Conservation (phyloP, 2,329 filamentous ascomycete species). For the Colletotrichum acutatum region DNA sequence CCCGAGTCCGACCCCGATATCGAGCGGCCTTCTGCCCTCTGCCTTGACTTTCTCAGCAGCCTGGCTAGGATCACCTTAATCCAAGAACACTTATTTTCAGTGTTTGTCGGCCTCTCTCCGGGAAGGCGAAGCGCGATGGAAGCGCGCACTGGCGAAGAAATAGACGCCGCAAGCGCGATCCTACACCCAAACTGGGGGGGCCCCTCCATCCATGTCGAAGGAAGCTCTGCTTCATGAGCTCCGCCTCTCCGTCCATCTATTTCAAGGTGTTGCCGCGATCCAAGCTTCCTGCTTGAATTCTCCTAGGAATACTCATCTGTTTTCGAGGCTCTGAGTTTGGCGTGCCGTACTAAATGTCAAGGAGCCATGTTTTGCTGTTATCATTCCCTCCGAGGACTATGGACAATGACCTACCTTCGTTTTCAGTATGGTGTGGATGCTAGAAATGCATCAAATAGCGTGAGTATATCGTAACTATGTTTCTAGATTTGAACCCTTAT, state of each 20-base stretch:
- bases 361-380: too few relatives aligned
- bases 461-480: neutral
- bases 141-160: neutral
- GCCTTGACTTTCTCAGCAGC: neutral
- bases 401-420: too few relatives aligned
- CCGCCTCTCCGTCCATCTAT: slow-evolving; percentile 12
- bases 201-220: neutral
- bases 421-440: too few relatives aligned
- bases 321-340: too few relatives aligned
- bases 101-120: neutral
- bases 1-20: neutral
- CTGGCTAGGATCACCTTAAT: neutral
- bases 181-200: neutral
- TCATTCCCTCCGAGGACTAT: too few relatives aligned
- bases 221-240: slow-evolving; percentile 5
- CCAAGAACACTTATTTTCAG: too few relatives aligned
- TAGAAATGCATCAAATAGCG: neutral
- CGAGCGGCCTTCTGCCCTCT: neutral
- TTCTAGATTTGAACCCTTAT: neutral
- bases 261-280: neutral
- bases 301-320: too few relatives aligned
- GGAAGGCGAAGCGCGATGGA: neutral
- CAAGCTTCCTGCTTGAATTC: neutral
- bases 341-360: neutral
- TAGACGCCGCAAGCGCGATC: slow-evolving; percentile 6